Evolutionary conservation across 345 rosid species (phyloP), one percentile per base, ranked within the genome.

Genomic region (Pistacia integerrima): DNA sequence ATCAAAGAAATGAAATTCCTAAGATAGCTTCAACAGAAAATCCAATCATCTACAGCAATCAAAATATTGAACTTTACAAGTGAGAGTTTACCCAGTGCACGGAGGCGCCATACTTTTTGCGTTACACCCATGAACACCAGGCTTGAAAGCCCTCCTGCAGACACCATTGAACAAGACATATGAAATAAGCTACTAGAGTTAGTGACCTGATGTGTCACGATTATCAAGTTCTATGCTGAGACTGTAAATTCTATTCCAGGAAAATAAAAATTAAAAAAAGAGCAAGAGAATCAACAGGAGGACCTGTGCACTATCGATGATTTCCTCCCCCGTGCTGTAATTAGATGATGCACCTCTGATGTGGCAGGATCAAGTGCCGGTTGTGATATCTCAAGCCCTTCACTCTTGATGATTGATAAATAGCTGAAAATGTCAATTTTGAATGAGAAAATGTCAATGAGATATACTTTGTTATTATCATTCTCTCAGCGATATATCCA

Each of bases 301-400:
- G 77, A 90, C 94, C 93, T 91, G 88, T 91, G 95, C 13, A 91
- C 86, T 11, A 41, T n/a, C 33, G 91, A 80, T 76, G 91, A 80
- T 72, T 73, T 86, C 76, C 87, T 84, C 67, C 69, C 77, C 4
- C 91, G 90, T 62, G 86, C 91, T 60, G 93, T 91, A 77, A 91
- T 81, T 81, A 81, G 95, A 80, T 91, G 95, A 83, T 91, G 95
- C 77, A 91, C 83, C 83, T 85, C 89, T 28, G 93, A 91, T 76
- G 83, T 82, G 11, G 18, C 36, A 46, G 74, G 59, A 80, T 89
- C 95, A 65, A 91, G 89, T 36, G 89, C 93, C 44, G 93, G 93
- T 76, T 87, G 94, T 38, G 94, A 90, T 84, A 90, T 87, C 79
- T 90, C 89, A 57, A 90, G 92, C 67, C 89, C 87, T 82, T 89